Evolutionary conservation across 805 yeast genomes (phyloP).

Genomic region (Starmera caribaea): DNA sequence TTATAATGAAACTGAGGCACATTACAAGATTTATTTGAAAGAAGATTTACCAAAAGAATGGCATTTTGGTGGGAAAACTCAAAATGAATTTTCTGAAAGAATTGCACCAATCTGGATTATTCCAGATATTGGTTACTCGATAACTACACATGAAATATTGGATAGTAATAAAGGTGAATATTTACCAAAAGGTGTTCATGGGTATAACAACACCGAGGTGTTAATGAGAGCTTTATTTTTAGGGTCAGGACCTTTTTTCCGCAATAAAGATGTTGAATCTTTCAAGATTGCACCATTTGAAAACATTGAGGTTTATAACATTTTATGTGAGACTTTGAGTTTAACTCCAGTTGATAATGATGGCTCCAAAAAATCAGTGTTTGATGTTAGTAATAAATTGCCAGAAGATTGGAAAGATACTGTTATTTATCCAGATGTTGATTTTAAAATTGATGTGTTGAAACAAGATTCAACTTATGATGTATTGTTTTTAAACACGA

Average conservation of each 20-base stretch:
- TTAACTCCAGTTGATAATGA: conserved; percentile 47
- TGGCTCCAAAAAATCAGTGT: conserved; percentile 31
- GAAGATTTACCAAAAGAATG: conserved; percentile 41
- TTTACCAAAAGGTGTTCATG: conserved; percentile 58
- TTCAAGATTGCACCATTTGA: conserved; percentile 48
- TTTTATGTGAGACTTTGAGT: conserved; percentile 57
- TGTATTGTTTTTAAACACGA: conserved; percentile 17
- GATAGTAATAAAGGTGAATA: conserved; percentile 19
- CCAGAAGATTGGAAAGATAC: conserved; percentile 38
- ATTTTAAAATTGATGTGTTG: conserved; percentile 31
- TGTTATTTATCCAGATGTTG: conserved; percentile 38
- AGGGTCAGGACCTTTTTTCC: conserved; percentile 75
- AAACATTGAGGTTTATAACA: conserved; percentile 65
- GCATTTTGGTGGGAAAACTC: conserved; percentile 20
- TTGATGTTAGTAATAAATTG: conserved; percentile 21
- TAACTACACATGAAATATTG: conserved; percentile 54
- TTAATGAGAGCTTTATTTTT: conserved; percentile 79
- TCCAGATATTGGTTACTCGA: conserved; percentile 73
- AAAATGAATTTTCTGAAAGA: conserved; percentile 37
- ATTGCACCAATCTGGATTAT: conserved; percentile 82
- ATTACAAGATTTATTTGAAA: conserved; percentile 38
- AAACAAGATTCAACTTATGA: conserved; percentile 45
- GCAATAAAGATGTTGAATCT: conserved; percentile 11
- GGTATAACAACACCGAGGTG: conserved; percentile 68
- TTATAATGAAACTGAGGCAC: conserved; percentile 21